Percentiles rank a stretch among this genome's conserved stretches.
Evolutionary conservation across 345 rosid species (phyloP).

Genomic region (Salix exigua): DNA sequence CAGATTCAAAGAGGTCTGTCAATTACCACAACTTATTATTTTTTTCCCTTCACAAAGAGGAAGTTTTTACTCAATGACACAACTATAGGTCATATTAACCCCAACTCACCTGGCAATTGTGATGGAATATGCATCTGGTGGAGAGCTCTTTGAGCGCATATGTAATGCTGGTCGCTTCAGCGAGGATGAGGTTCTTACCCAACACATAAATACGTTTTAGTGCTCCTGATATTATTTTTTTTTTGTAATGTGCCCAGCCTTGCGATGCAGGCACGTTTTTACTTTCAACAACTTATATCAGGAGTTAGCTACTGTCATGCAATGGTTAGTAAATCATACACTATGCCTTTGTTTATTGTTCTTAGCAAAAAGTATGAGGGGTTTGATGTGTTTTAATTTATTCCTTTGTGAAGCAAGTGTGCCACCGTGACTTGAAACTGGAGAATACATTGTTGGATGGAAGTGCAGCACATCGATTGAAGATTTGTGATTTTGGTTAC

Average conservation of each 20-base stretch:
- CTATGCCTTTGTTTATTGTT: background rate
- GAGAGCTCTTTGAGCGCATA: conserved; percentile 86
- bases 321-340: conserved; percentile 49
- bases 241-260: background rate
- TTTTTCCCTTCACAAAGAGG: background rate
- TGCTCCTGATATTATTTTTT: background rate
- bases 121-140: conserved; percentile 97
- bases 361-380: conserved; percentile 4
- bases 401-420: conserved; percentile 65
- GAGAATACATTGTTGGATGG: conserved; percentile 97
- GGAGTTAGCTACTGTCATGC: conserved; percentile 96
- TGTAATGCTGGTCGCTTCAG: conserved; percentile 81
- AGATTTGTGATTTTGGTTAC: conserved; percentile 99
- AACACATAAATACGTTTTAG: background rate
- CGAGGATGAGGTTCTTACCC: conserved; percentile 72
- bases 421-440: conserved; percentile 92
- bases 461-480: conserved; percentile 88
- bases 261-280: conserved; percentile 79
- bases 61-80: conserved; percentile 6
- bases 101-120: conserved; percentile 94
- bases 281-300: conserved; percentile 94
- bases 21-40: background rate
- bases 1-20: conserved; percentile 79
- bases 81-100: conserved; percentile 65
- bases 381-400: conserved; percentile 6